phyloP scores from a whole-genome alignment of 1,139 yeast species.

The Pichia sp. region DNA sequence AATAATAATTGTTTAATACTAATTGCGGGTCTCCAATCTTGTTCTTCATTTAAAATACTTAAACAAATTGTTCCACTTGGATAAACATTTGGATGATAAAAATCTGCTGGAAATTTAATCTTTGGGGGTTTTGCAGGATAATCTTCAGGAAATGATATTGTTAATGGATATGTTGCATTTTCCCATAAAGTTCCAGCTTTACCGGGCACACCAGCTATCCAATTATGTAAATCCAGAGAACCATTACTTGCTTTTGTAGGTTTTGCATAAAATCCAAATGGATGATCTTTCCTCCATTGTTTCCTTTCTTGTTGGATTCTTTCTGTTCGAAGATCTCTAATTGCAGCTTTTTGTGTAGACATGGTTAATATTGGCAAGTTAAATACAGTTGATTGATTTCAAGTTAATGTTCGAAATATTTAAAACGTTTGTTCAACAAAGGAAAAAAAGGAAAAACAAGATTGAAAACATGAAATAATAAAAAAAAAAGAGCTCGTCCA shows the following conservation, averaged over 20 bases:
- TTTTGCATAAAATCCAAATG: slow-evolving; percentile 93
- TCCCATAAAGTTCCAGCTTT: slow-evolving; percentile 82
- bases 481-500: no score
- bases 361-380: slow-evolving; percentile 8
- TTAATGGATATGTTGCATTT: slow-evolving; percentile 82
- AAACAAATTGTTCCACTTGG: slow-evolving; percentile 96
- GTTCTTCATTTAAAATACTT: slow-evolving; percentile 87
- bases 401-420: no score
- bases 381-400: not conserved
- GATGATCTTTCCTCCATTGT: slow-evolving; percentile 98
- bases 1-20: slow-evolving; percentile 83
- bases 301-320: slow-evolving; percentile 87
- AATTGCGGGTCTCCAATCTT: slow-evolving; percentile 98
- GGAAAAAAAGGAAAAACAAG: no score
- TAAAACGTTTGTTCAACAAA: no score
- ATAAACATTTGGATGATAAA: slow-evolving; percentile 94
- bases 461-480: no score
- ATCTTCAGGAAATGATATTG: slow-evolving; percentile 78
- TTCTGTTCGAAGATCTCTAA: slow-evolving; percentile 54
- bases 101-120: slow-evolving; percentile 78
- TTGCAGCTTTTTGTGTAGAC: slow-evolving; percentile 11
- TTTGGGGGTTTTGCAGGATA: slow-evolving; percentile 97
- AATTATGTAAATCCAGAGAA: slow-evolving; percentile 69
- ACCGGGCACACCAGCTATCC: slow-evolving; percentile 98
- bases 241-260: slow-evolving; percentile 79